Evolutionary conservation across 768 basidiomycete genomes (phyloP).

Genomic region (Hygrocybe coccinea): DNA sequence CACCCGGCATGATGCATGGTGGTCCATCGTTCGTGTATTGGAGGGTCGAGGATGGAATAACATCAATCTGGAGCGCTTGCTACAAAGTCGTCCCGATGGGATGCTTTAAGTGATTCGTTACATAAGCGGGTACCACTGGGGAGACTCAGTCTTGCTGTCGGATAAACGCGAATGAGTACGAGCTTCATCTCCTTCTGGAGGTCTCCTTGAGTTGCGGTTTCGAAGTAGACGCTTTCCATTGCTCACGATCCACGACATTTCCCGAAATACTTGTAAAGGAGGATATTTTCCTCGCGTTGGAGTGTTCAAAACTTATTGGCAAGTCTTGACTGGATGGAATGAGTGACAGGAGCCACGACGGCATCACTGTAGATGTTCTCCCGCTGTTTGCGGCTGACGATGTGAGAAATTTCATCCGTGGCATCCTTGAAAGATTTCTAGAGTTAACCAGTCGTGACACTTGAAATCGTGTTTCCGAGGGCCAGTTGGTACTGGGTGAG

Average conservation of each 20-base stretch:
- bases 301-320: constrained; percentile 7
- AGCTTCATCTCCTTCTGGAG: not conserved
- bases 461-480: constrained; percentile 3
- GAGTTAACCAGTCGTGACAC: constrained; percentile 8
- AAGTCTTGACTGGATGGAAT: constrained; percentile 13
- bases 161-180: not conserved
- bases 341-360: constrained; percentile 12
- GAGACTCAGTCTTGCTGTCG: not conserved
- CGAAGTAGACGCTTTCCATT: not conserved
- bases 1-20: constrained; percentile 1
- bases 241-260: not conserved
- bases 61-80: not conserved
- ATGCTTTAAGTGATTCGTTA: constrained; percentile 1
- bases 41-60: not conserved
- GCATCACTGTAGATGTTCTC: constrained; percentile 7
- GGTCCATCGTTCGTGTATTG: constrained; percentile 5
- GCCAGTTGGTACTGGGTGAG: constrained; percentile 6
- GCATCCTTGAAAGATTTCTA: constrained; percentile 5
- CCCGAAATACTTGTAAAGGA: not conserved
- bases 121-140: constrained; percentile 9
- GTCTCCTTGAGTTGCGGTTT: not conserved
- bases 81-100: constrained; percentile 6
- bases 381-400: constrained; percentile 9
- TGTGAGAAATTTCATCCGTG: constrained; percentile 3
- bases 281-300: not conserved